A percentile compares a stretch with the other conserved stretches of the same genome.
Evolutionary conservation across 2,329 filamentous ascomycete species (phyloP).

Genomic region (Cladosporium sp.): DNA sequence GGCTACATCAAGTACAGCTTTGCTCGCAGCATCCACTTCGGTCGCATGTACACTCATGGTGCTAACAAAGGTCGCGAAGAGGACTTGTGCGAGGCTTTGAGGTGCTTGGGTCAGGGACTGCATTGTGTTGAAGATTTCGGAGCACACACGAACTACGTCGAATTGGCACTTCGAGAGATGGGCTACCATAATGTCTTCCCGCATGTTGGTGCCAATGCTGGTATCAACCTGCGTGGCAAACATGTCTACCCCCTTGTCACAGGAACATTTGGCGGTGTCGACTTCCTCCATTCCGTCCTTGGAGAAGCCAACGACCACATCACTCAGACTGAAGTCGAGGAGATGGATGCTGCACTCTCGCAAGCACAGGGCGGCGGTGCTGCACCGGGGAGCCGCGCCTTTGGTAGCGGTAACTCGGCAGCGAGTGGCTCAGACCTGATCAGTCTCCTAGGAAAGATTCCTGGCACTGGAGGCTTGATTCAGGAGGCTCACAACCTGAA

Average conservation of each 20-base stretch:
- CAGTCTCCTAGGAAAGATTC: conserved; percentile 73
- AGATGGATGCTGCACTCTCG: conserved; percentile 48
- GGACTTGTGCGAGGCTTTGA: conserved; percentile 52
- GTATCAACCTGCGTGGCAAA: conserved; percentile 50
- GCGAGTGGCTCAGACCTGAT: conserved; percentile 56
- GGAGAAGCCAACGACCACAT: conserved; percentile 54
- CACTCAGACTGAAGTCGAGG: conserved; percentile 51
- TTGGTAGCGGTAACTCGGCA: conserved; percentile 35
- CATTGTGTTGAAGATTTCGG: conserved; percentile 59
- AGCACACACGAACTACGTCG: conserved; percentile 58
- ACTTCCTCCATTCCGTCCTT: conserved; percentile 54
- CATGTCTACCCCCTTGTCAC: conserved; percentile 56
- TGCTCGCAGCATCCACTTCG: conserved; percentile 51
- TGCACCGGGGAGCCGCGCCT: conserved; percentile 34
- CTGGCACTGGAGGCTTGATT: conserved; percentile 54
- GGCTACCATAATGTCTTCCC: conserved; percentile 56
- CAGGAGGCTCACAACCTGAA: conserved; percentile 51
- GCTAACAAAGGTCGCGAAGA: conserved; percentile 46
- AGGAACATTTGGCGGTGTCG: conserved; percentile 55
- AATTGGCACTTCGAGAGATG: conserved; percentile 55
- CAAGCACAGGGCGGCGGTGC: conserved; percentile 38
- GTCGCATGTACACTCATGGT: conserved; percentile 50
- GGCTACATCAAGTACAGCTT: conserved; percentile 59
- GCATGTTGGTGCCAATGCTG: conserved; percentile 51
- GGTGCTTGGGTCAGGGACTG: conserved; percentile 55